Conservation (phyloP, 345 rosid species). For the Eucalyptus erythrocorys region DNA sequence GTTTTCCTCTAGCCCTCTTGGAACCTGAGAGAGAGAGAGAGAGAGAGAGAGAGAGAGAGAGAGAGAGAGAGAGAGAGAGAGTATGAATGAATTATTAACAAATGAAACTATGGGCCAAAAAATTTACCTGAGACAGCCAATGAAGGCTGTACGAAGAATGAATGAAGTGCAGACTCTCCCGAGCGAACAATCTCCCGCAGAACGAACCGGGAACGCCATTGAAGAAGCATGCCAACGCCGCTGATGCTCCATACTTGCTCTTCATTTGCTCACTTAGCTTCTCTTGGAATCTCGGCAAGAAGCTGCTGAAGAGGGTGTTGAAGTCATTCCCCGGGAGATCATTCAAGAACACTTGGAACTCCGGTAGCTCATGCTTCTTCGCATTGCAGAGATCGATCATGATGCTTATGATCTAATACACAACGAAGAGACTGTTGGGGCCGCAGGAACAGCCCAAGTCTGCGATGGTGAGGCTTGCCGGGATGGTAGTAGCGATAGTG, state of each 20-base stretch:
- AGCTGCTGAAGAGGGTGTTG: too few species aligned
- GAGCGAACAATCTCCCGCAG: conserved; percentile 30
- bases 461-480: neutral
- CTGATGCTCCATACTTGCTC: neutral
- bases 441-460: conserved; percentile 33
- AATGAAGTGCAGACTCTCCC: conserved; percentile 18
- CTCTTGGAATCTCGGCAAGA: too few species aligned
- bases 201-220: conserved; percentile 38
- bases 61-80: neutral
- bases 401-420: neutral
- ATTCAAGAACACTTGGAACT: too few species aligned
- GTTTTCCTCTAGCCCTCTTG: conserved; percentile 21
- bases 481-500: neutral
- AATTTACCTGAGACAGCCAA: conserved; percentile 42
- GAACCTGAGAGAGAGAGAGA: conserved; percentile 30
- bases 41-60: conserved; percentile 4
- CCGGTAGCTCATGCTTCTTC: neutral
- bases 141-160: conserved; percentile 38
- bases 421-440: neutral
- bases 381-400: neutral
- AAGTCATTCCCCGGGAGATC: too few species aligned
- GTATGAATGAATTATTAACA: neutral
- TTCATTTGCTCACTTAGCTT: neutral
- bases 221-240: neutral
- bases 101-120: neutral